A percentile compares a stretch with the other conserved stretches of the same genome.
Conservation (phyloP, 345 rosid species). For the Garcia nutans region DNA sequence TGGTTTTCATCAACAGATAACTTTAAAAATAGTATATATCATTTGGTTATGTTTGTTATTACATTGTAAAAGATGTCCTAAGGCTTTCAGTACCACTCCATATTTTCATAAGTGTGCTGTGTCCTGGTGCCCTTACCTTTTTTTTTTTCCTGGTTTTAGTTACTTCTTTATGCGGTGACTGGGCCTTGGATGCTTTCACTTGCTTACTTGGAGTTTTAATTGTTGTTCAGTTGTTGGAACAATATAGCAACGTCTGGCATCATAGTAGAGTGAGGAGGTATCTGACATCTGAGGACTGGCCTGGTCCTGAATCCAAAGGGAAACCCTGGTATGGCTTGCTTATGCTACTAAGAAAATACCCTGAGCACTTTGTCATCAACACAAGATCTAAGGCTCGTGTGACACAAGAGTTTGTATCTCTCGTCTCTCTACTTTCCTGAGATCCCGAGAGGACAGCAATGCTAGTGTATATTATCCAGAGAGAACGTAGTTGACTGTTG, state of each 20-base stretch:
- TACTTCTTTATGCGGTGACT: neutral
- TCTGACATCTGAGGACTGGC: conserved; percentile 76
- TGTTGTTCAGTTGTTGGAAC: conserved; percentile 63
- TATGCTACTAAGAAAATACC: conserved; percentile 80
- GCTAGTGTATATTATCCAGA: neutral
- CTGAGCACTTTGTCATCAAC: conserved; percentile 94
- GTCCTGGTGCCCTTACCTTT: neutral
- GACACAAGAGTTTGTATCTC: conserved; percentile 81
- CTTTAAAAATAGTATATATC: neutral
- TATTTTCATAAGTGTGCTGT: neutral
- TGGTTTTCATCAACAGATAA: neutral
- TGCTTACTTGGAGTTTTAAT: conserved; percentile 10
- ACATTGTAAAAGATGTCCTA: neutral
- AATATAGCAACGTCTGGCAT: conserved; percentile 78
- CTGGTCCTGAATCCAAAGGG: conserved; percentile 72
- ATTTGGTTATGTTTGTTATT: neutral
- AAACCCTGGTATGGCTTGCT: conserved; percentile 94
- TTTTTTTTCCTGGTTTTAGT: neutral
- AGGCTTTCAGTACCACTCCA: neutral
- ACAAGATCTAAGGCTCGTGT: conserved; percentile 79
- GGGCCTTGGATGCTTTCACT: neutral
- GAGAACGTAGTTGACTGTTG: neutral
- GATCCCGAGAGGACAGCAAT: neutral
- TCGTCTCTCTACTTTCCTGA: conserved; percentile 78
- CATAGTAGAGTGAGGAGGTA: conserved; percentile 84